phyloP scores from a whole-genome alignment of 345 rosid species.

The Pugionium dolabratum region DNA sequence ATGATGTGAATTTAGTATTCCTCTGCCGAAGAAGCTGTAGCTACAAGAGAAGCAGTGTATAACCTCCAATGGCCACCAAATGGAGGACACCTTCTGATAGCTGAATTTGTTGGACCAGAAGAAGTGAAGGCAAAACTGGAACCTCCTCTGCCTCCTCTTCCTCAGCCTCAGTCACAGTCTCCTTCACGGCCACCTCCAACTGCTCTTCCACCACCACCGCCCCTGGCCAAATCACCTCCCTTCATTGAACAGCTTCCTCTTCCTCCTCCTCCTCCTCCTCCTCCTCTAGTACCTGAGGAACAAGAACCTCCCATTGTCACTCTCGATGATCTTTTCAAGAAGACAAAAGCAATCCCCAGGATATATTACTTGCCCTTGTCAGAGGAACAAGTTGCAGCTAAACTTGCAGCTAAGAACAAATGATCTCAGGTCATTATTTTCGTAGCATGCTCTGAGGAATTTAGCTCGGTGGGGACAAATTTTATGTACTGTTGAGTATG shows the following conservation, averaged over 20 bases:
- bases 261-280: slow-evolving; percentile 52
- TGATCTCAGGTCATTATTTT: slow-evolving; percentile 32
- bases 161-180: slow-evolving; percentile 55
- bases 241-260: slow-evolving; percentile 57
- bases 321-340: slow-evolving; percentile 88
- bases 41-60: slow-evolving; percentile 86
- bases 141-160: slow-evolving; percentile 51
- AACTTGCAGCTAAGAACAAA: slow-evolving; percentile 49
- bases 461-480: slow-evolving; percentile 34
- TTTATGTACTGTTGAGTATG: slow-evolving; percentile 36
- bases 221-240: slow-evolving; percentile 47
- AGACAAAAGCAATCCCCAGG: slow-evolving; percentile 93
- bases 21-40: slow-evolving; percentile 79
- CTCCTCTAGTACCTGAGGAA: slow-evolving; percentile 44
- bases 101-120: slow-evolving; percentile 84
- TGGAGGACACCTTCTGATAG: slow-evolving; percentile 80
- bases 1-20: slow-evolving; percentile 63
- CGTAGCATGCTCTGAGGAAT: slow-evolving; percentile 36
- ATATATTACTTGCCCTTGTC: slow-evolving; percentile 92
- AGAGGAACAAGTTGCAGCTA: slow-evolving; percentile 81
- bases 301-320: slow-evolving; percentile 85
- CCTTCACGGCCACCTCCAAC: slow-evolving; percentile 43
- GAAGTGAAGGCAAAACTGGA: slow-evolving; percentile 72
- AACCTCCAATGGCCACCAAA: slow-evolving; percentile 93
- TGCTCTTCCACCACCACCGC: slow-evolving; percentile 71